Evolutionary conservation across 495 filamentous ascomycete genomes (phyloP), one percentile per base, ranked within the genome.

Genomic region (Cercophora samala): DNA sequence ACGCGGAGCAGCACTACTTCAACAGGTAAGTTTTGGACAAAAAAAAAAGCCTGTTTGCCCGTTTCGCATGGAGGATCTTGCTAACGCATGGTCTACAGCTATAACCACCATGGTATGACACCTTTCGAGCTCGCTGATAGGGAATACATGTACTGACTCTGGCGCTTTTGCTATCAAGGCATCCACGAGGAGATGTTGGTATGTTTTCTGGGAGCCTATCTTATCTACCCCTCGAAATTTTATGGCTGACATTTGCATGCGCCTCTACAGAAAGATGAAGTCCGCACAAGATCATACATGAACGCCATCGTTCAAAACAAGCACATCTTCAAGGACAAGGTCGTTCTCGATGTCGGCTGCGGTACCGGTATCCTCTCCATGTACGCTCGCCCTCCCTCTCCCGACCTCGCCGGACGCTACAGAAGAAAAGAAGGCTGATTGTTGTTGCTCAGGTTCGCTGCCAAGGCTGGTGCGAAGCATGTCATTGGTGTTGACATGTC

Each of bases 161-260:
- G 68, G 64, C 60, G 54, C 56, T 58, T 66, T 59, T 65, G 62
- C 52, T 60, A 67, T 61, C 53, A 66, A 96, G 92, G 93, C 75
- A 97, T 97, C 71, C 93, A 97, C 75, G 93, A 97, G 84, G 93
- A 97, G 80, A 97, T 97, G 93, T 82, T 97, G 86, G 93, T 97
- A 82, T 79, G 91, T 90, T 71, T 13, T 71, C 70, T 64, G 60
- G 70, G 52, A 64, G 58, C 59, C 42, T 62, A 64, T 55, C 61
- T 64, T 64, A 61, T 58, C 70, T 60, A 5, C 23, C 17, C 24
- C 5, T 24, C 24, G 5, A 51, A 23, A 26, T 6, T 21, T n/a
- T 26, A 17, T 51, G 19, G 62, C 68, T 78, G 63, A 76, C 60
- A 62, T 61, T 58, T 64, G 37, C 64, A 56, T 56, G 58, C 62